phyloP scores from a whole-genome alignment of 495 filamentous ascomycete genomes.

The Xylaria palmicola region DNA sequence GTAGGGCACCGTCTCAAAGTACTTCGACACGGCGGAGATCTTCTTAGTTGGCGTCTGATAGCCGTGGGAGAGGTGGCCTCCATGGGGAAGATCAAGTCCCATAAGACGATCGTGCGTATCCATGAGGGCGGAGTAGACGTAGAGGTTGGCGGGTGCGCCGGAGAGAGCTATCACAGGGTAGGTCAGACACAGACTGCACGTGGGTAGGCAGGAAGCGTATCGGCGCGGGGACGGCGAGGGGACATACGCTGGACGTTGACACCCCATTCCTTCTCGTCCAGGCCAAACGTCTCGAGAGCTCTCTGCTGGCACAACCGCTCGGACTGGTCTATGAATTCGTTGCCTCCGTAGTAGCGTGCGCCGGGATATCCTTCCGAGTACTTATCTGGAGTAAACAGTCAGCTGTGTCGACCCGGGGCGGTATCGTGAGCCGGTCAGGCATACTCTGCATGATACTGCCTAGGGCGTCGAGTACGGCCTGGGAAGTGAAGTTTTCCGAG shows the following conservation, averaged over 20 bases:
- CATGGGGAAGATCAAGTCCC: constrained; percentile 95
- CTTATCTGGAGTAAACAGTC: constrained; percentile 64
- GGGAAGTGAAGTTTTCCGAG: constrained; percentile 98
- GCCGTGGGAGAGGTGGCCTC: constrained; percentile 94
- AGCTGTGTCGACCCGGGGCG: constrained; percentile 3
- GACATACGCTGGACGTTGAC: constrained; percentile 91
- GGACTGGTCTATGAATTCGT: constrained; percentile 89
- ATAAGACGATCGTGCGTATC: constrained; percentile 93
- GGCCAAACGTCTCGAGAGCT: constrained; percentile 80
- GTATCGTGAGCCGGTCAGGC: constrained; percentile 23
- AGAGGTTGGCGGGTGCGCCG: constrained; percentile 93
- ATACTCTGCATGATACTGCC: constrained; percentile 98
- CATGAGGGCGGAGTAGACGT: constrained; percentile 90
- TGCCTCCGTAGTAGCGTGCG: constrained; percentile 95
- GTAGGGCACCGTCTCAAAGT: constrained; percentile 97
- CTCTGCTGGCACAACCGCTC: constrained; percentile 87
- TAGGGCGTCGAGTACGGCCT: constrained; percentile 92
- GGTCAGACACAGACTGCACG: constrained; percentile 13
- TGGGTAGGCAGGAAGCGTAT: neutral
- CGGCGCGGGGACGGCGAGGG: neutral
- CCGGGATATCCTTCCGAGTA: constrained; percentile 99
- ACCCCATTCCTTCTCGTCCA: constrained; percentile 87
- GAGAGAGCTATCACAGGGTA: constrained; percentile 66
- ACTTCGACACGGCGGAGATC: constrained; percentile 96
- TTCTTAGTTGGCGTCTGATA: constrained; percentile 98